Conservation (phyloP, 1,284 basidiomycete genomes). For the Trametes hirsuta region DNA sequence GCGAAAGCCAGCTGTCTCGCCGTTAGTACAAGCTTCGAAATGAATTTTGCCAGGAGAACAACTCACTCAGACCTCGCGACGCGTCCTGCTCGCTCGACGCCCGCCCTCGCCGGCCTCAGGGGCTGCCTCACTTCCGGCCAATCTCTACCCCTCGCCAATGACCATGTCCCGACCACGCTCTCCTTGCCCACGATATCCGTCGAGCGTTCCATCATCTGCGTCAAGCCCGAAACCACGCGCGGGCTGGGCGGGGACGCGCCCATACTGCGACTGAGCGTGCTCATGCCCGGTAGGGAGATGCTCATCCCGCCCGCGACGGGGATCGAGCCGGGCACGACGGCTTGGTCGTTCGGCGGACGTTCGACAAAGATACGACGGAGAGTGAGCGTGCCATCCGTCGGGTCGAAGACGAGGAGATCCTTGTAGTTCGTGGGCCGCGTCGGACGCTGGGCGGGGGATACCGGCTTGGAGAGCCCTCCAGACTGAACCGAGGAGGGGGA, state of each 20-base stretch:
- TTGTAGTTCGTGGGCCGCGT: slow-evolving; percentile 52
- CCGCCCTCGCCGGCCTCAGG: slow-evolving; percentile 9
- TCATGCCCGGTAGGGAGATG: slow-evolving; percentile 49
- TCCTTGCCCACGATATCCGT: slow-evolving; percentile 57
- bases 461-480: slow-evolving; percentile 37
- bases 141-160: slow-evolving; percentile 53
- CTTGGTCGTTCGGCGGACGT: slow-evolving; percentile 35
- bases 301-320: slow-evolving; percentile 45
- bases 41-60: slow-evolving; percentile 2
- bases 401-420: slow-evolving; percentile 69
- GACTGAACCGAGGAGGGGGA: slow-evolving; percentile 36
- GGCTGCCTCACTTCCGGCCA: slow-evolving; percentile 57
- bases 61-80: slow-evolving; percentile 32
- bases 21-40: not conserved
- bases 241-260: slow-evolving; percentile 15
- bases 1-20: slow-evolving; percentile 60
- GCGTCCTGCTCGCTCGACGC: slow-evolving; percentile 4
- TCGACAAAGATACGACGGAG: slow-evolving; percentile 58
- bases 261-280: slow-evolving; percentile 35
- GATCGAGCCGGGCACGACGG: slow-evolving; percentile 37
- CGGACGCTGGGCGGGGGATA: slow-evolving; percentile 39
- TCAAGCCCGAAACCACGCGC: slow-evolving; percentile 36
- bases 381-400: slow-evolving; percentile 56
- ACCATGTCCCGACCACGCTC: slow-evolving; percentile 68
- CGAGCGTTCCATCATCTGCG: slow-evolving; percentile 38